These are phyloP conservation scores for Macrotyloma uniflorum DNA, from an alignment of 306 rosid genomes.

Conservation along the genomic window DNA sequence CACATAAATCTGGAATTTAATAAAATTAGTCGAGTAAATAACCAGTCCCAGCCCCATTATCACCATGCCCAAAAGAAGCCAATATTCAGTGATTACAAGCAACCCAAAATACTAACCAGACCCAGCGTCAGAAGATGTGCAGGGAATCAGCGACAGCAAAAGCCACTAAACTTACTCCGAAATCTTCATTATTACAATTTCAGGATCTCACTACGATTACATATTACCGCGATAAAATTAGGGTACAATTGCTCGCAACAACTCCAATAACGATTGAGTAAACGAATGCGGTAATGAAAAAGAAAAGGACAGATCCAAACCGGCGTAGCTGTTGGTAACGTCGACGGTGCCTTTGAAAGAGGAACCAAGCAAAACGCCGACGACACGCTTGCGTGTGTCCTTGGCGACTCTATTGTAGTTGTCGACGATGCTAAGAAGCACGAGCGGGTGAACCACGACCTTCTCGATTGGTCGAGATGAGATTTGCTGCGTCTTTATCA, in stretches of 20 bases:
- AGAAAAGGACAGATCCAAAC: conserved; percentile 42
- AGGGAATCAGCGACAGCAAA: too few relatives aligned
- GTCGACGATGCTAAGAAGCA: conserved; percentile 89
- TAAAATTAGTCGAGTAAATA: too few relatives aligned
- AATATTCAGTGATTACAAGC: too few relatives aligned
- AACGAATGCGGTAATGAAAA: neutral
- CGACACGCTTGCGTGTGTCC: conserved; percentile 85
- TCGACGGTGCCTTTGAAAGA: conserved; percentile 85
- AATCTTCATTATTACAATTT: too few relatives aligned
- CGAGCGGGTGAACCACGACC: conserved; percentile 85
- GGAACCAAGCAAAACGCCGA: conserved; percentile 83
- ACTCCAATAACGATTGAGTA: neutral
- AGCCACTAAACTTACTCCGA: too few relatives aligned
- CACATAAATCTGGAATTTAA: neutral
- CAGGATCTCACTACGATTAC: neutral
- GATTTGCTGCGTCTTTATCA: conserved; percentile 82
- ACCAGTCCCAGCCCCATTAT: too few relatives aligned
- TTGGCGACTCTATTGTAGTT: conserved; percentile 89
- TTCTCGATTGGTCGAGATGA: conserved; percentile 77
- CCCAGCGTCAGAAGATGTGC: too few relatives aligned
- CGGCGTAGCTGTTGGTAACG: conserved; percentile 89
- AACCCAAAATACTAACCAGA: too few relatives aligned
- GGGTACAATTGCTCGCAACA: conserved; percentile 15
- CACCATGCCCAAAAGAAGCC: too few relatives aligned
- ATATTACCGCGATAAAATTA: neutral